Evolutionary conservation across 768 basidiomycete species (phyloP), one percentile per base, ranked within the genome.

Genomic region (Tricholoma terreum): DNA sequence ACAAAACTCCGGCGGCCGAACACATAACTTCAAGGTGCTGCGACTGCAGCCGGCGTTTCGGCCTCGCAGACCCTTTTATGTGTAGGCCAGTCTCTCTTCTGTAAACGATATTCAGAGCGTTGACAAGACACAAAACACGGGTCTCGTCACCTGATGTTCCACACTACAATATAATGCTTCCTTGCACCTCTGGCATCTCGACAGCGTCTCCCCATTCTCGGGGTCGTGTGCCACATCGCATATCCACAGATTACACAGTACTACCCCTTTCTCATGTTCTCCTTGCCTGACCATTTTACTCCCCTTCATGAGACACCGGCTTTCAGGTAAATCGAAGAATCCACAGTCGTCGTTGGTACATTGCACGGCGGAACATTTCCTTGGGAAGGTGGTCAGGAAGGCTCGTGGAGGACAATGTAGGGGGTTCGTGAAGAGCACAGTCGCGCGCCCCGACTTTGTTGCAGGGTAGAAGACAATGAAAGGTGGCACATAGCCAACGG

Each of bases 401-500:
- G 33, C 19, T 5, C 27, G 55, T 3, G 57, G 57, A 12, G 62
- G 60, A 12, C 22, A 21, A 21, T 43, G 42, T 8, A 21, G 53
- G 5, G 55, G 61, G 17, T 57, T 43, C 35, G 63, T 60, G 55
- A 62, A 65, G 22, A 62, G 61, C 21, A 51, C 59, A 17, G 45
- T 38, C 12, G 56, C 58, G 34, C 54, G 57, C 8, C 30, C 50
- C 11, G 9, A 15, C 42, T 50, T 34, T 2, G 30, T 17, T 21
- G 49, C 35, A 21, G 61, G 57, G 24, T 54, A 45, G 27, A 67
- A 56, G 1, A 65, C 30, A 38, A 65, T 63, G 57, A 64, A 67
- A 1, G 66, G 66, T 11, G 66, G 65, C 3, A 65, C 64, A 27
- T 65, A 64, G 11, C 58, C 61, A 19, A 64, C 64, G 15, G 36